Conservation (phyloP, 2,329 filamentous ascomycete genomes). For the Colletotrichum destructivum region DNA sequence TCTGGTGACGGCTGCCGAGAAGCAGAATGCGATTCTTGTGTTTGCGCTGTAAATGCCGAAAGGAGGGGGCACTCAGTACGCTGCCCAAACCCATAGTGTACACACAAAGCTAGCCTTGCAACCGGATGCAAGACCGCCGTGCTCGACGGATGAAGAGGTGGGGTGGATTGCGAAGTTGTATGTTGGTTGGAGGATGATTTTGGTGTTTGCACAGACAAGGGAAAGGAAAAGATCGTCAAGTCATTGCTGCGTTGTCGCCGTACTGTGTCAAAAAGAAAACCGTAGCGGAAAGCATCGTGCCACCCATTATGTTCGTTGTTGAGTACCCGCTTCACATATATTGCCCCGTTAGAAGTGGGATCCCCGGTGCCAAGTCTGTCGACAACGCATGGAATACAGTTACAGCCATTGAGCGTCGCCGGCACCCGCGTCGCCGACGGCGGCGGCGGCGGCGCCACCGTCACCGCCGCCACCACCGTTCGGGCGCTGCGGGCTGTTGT, state of each 20-base stretch:
- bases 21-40: constrained; percentile 42
- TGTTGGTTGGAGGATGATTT: constrained; percentile 33
- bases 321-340: constrained; percentile 39
- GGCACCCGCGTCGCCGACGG: constrained; percentile 50
- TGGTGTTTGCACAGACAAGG: constrained; percentile 48
- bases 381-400: constrained; percentile 43
- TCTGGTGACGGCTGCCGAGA: constrained; percentile 43
- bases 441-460: constrained; percentile 41
- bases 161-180: constrained; percentile 31
- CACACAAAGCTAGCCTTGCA: constrained; percentile 43
- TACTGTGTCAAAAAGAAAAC: constrained; percentile 50
- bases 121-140: constrained; percentile 52
- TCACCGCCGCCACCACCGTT: constrained; percentile 19
- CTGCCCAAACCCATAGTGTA: constrained; percentile 43
- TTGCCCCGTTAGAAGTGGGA: constrained; percentile 30
- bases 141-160: constrained; percentile 43
- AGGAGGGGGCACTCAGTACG: constrained; percentile 31
- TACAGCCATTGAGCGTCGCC: constrained; percentile 59
- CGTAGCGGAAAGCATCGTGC: constrained; percentile 43
- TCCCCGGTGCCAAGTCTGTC: neutral
- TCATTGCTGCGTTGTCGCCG: constrained; percentile 57
- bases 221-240: constrained; percentile 57
- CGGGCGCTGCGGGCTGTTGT: constrained; percentile 27
- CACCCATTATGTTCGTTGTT: constrained; percentile 42
- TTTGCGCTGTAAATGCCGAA: constrained; percentile 40